Conservation (phyloP, 1,284 basidiomycete species). For the Malassezia caprae region DNA sequence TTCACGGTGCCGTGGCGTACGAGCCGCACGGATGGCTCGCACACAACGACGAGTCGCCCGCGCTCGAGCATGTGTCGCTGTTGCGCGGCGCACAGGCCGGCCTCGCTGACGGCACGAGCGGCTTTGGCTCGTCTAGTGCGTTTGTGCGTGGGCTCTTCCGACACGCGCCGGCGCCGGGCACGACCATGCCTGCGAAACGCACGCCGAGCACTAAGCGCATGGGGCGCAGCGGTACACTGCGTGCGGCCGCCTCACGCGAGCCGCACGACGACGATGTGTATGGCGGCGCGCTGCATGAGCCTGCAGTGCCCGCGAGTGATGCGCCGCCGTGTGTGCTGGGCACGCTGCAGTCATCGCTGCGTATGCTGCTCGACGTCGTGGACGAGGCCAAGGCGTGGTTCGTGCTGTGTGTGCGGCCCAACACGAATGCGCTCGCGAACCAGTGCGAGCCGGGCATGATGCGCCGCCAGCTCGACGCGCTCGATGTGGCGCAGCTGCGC, state of each 20-base stretch:
- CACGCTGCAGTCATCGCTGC: constrained; percentile 71
- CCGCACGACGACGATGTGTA: constrained; percentile 36
- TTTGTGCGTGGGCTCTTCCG: constrained; percentile 89
- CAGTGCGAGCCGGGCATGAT: constrained; percentile 83
- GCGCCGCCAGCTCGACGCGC: constrained; percentile 77
- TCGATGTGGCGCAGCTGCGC: constrained; percentile 66
- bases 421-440: constrained; percentile 84
- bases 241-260: constrained; percentile 39
- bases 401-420: constrained; percentile 83
- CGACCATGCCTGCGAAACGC: constrained; percentile 48
- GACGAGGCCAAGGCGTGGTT: constrained; percentile 86
- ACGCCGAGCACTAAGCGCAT: constrained; percentile 58
- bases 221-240: constrained; percentile 29
- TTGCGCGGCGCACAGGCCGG: constrained; percentile 58
- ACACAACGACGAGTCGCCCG: constrained; percentile 76
- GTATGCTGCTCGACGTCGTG: constrained; percentile 75
- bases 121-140: constrained; percentile 50
- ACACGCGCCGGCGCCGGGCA: constrained; percentile 68
- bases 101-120: constrained; percentile 21
- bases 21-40: constrained; percentile 79
- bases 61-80: constrained; percentile 82
- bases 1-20: constrained; percentile 80
- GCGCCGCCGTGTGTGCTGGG: constrained; percentile 62
- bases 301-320: constrained; percentile 19
- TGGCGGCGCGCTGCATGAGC: constrained; percentile 19